A percentile compares a stretch with the other conserved stretches of the same genome.
Conservation (phyloP, 345 rosid genomes). For the Alliaria petiolata region DNA sequence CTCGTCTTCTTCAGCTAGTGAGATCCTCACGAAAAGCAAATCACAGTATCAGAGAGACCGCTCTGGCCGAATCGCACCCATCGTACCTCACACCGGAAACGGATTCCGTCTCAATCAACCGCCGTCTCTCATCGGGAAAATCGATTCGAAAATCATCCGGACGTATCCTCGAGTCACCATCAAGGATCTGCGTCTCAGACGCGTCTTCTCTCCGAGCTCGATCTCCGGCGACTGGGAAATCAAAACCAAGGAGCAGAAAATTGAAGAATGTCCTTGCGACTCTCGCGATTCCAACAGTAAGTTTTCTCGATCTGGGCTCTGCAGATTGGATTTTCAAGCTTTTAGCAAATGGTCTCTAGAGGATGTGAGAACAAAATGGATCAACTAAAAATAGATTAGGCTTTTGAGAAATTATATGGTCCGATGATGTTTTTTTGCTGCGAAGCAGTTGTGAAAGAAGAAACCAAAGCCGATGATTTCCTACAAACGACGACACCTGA, state of each 20-base stretch:
- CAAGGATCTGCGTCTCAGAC: conserved; percentile 59
- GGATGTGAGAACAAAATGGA: not conserved
- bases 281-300: not conserved
- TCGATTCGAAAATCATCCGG: not conserved
- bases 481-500: conserved; percentile 47
- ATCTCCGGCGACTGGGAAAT: conserved; percentile 5
- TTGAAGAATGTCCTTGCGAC: not conserved
- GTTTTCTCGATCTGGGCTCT: not conserved
- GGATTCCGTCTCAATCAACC: not conserved
- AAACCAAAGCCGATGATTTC: not conserved
- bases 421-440: not conserved
- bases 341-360: not conserved
- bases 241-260: not conserved
- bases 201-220: conserved; percentile 48
- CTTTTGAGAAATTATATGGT: not conserved
- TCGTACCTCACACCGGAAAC: conserved; percentile 8
- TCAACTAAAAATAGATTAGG: not conserved
- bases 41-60: conserved; percentile 29
- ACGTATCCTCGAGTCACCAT: conserved; percentile 29
- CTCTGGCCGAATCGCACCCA: conserved; percentile 25
- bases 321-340: not conserved
- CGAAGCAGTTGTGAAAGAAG: conserved; percentile 11
- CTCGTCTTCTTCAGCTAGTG: not conserved
- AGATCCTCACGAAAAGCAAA: conserved; percentile 35
- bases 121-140: conserved; percentile 1